Base-by-base conservation (phyloP, 768 basidiomycete genomes). In the Termitomyces eurrhizus region DNA sequence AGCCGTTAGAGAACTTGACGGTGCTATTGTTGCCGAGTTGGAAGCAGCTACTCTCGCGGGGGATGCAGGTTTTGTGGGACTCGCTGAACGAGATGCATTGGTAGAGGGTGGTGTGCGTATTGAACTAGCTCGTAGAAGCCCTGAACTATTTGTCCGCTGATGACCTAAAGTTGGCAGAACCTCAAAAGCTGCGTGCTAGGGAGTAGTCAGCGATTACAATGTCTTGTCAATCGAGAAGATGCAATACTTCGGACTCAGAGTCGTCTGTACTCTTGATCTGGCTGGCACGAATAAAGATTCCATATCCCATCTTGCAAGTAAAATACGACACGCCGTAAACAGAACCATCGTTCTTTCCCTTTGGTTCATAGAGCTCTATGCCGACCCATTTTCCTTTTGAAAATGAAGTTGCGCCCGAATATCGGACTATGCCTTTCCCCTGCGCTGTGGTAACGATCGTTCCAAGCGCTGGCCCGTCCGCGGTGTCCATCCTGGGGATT, bases 311-410 rank as follows among this genome's bases (percentile, higher is more conserved):
- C 67, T 81, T 82, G 76, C 94, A 98, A 18, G 76, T 78, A 72
- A 99, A 99, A 76, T 98, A 99, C 1, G 73, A 63, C 52, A 85
- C 73, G 16, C 89, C 93, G 39, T 88, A 79, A 8, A 99, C 90
- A 1, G 86, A 83, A 1, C 97, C 97, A 66, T 98, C 92, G 77
- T 99, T 99, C 87, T 98, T 99, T 42, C 97, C 97, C 49, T 84
- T 88, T 8, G 84, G 74, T 67, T 89, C 87, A 59, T 81, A 83
- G 50, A 99, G 82, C 68, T 96, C 95, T 56, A 98, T 86, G 11
- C 97, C 97, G 53, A 97, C 82, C 96, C 96, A 99, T 80, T 90
- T 93, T 0, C 97, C 97, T 1, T 85, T 73, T 24, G 92, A 83
- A 72, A 98, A 98, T 2, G 82, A 80, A 0, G 96, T 95, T 36